These are phyloP conservation scores for Yamadazyma membranifaciens DNA, from an alignment of 1,139 yeast species.

Conservation along the genomic window DNA sequence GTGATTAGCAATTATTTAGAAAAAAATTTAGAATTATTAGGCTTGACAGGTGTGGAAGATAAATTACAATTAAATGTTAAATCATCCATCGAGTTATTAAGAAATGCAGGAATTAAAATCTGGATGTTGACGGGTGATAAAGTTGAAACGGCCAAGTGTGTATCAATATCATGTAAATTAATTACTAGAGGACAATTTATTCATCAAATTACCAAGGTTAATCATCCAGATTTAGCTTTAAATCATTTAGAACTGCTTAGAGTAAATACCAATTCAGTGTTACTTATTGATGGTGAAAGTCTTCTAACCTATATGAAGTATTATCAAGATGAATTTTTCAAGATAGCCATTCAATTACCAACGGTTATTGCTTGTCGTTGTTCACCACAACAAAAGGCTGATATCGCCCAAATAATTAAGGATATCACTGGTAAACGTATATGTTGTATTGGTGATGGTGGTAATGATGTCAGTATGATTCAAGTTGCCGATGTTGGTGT, in stretches of 20 bases:
- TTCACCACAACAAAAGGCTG: conserved; percentile 98
- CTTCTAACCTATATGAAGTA: conserved; percentile 65
- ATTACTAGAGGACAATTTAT: conserved; percentile 93
- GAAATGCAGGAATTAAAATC: conserved; percentile 95
- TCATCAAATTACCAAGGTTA: conserved; percentile 73
- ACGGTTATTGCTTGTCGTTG: conserved; percentile 98
- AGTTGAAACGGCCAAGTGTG: conserved; percentile 97
- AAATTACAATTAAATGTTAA: conserved; percentile 88
- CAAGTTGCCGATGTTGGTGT: conserved; percentile 99
- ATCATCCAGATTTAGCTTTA: conserved; percentile 62
- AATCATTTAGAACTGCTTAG: conserved; percentile 70
- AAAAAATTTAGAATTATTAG: conserved; percentile 79
- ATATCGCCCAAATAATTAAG: conserved; percentile 79
- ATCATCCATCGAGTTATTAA: conserved; percentile 81
- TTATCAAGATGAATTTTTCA: conserved; percentile 70
- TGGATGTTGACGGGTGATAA: conserved; percentile 99
- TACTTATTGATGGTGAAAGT: conserved; percentile 93
- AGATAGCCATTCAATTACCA: conserved; percentile 72
- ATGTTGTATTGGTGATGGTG: conserved; percentile 99
- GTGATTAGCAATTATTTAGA: conserved; percentile 73
- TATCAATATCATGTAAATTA: conserved; percentile 88
- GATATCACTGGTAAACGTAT: conserved; percentile 82
- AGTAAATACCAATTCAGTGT: conserved; percentile 67
- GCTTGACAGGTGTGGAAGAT: conserved; percentile 97
- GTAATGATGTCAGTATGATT: conserved; percentile 98